These are phyloP conservation scores for Piper longum DNA, from an alignment of 164 flowering plant genomes.

Conservation along the genomic window DNA sequence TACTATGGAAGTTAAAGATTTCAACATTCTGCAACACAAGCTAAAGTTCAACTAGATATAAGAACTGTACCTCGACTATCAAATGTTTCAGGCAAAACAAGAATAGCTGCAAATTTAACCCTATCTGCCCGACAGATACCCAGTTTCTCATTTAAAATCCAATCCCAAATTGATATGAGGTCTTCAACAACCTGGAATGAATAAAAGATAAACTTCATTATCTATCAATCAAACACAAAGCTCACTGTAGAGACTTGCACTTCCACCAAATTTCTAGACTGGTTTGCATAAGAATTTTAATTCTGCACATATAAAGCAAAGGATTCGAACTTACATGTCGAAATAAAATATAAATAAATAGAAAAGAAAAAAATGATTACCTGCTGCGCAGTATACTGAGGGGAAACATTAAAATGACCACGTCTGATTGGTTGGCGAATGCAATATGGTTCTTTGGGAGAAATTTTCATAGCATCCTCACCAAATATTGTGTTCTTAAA, in stretches of 20 bases:
- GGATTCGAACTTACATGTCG: too few species aligned
- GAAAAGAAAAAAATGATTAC: slow-evolving; percentile 14
- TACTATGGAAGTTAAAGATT: background rate
- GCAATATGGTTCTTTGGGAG: slow-evolving; percentile 77
- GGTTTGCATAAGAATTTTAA: too few species aligned
- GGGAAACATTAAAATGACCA: slow-evolving; percentile 91
- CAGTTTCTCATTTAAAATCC: slow-evolving; percentile 77
- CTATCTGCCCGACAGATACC: slow-evolving; percentile 54
- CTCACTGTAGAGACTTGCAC: too few species aligned
- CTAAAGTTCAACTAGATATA: background rate
- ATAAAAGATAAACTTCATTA: too few species aligned
- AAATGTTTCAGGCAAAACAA: slow-evolving; percentile 92
- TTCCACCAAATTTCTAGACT: too few species aligned
- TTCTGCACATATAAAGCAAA: too few species aligned
- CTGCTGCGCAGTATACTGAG: slow-evolving; percentile 78
- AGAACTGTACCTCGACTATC: slow-evolving; percentile 68
- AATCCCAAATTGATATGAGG: slow-evolving; percentile 80
- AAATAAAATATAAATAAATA: too few species aligned
- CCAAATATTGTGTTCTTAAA: slow-evolving; percentile 59
- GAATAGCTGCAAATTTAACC: slow-evolving; percentile 57
- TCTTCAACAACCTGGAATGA: slow-evolving; percentile 65
- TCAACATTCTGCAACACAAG: too few species aligned
- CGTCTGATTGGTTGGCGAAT: slow-evolving; percentile 80
- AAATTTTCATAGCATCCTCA: slow-evolving; percentile 71
- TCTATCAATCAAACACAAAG: too few species aligned